Evolutionary conservation across 1,284 basidiomycete species (phyloP), one percentile per base, ranked within the genome.

Genomic region (Cutaneotrichosporon sp.): DNA sequence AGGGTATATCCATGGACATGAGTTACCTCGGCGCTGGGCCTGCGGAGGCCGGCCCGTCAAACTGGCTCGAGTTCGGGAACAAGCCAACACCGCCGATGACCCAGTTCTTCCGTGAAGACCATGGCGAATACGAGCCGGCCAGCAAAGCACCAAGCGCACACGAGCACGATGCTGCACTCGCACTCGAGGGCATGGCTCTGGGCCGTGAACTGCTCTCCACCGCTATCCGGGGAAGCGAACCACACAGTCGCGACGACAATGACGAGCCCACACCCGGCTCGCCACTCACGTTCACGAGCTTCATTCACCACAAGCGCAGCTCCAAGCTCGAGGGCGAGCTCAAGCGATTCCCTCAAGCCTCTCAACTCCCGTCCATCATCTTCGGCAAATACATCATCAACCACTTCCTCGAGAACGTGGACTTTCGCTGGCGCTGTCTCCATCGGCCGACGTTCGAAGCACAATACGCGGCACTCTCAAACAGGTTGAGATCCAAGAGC

Each of bases 361-460:
- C 52, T 5, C 31, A 36, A 8, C 60, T 68, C 0, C 66, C 66
- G 3, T 51, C 56, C 9, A 55, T 68, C 38, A 64, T 68, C n/a
- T 62, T 68, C 13, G 66, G 66, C 64, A 65, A 65, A 36, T 65
- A 68, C 32, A 60, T 68, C 53, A 63, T 68, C 46, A 62, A 55
- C 36, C 62, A 68, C 42, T 68, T 62, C 21, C 51, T 67, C 5
- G 65, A 67, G 34, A 64, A 67, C 38, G 64, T 68, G 56, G 64
- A 68, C 59, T 68, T 68, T 26, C 66, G 66, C 26, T 68, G 66
- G 56, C 67, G 69, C 10, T 69, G 67, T 31, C 61, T 72, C 16
- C 70, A 72, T 40, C 64, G 66, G 11, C 69, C 70, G 13, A 69
- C 67, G 1, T 72, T 72, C 31, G 69, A 66, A 30, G 52, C 55